Percentiles rank a stretch among this genome's conserved stretches.
Conservation (phyloP, 805 yeast genomes). For the Priceomyces haplophilus region DNA sequence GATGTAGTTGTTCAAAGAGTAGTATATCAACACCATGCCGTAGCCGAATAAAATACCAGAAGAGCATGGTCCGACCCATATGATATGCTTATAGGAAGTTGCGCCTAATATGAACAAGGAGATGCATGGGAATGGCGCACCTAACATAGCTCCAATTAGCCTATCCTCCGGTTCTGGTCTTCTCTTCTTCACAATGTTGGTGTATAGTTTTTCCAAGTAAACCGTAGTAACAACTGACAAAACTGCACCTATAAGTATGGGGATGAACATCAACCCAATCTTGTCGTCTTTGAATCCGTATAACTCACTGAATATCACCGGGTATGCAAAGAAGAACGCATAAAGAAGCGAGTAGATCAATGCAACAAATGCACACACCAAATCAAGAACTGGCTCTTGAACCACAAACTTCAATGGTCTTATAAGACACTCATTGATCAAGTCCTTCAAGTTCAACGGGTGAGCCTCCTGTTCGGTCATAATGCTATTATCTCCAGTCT, state of each 20-base stretch:
- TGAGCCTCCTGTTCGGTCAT: slow-evolving; percentile 93
- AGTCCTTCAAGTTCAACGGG: slow-evolving; percentile 65
- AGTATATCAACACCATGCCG: slow-evolving; percentile 60
- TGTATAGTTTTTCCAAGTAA: slow-evolving; percentile 60
- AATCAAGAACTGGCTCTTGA: slow-evolving; percentile 81
- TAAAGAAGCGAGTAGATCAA: slow-evolving; percentile 85
- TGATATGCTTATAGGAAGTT: slow-evolving; percentile 63
- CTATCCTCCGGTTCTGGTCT: slow-evolving; percentile 77
- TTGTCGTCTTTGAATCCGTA: slow-evolving; percentile 75
- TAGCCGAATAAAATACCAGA: slow-evolving; percentile 59
- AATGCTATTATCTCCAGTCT: slow-evolving; percentile 77
- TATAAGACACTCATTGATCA: slow-evolving; percentile 66
- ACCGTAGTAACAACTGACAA: slow-evolving; percentile 76
- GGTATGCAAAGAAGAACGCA: slow-evolving; percentile 94
- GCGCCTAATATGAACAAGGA: slow-evolving; percentile 81
- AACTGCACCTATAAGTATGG: slow-evolving; percentile 83
- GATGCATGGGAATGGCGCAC: slow-evolving; percentile 78
- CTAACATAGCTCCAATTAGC: slow-evolving; percentile 75
- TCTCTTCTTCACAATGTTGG: slow-evolving; percentile 49
- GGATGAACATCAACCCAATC: slow-evolving; percentile 85
- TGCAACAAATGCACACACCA: slow-evolving; percentile 83
- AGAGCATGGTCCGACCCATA: slow-evolving; percentile 64
- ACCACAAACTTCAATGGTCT: slow-evolving; percentile 77
- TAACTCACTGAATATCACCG: slow-evolving; percentile 76
- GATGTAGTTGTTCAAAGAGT: slow-evolving; percentile 71